These are phyloP conservation scores for Wickerhamiella slavikovae DNA, from an alignment of 805 yeast genomes.

Conservation along the genomic window DNA sequence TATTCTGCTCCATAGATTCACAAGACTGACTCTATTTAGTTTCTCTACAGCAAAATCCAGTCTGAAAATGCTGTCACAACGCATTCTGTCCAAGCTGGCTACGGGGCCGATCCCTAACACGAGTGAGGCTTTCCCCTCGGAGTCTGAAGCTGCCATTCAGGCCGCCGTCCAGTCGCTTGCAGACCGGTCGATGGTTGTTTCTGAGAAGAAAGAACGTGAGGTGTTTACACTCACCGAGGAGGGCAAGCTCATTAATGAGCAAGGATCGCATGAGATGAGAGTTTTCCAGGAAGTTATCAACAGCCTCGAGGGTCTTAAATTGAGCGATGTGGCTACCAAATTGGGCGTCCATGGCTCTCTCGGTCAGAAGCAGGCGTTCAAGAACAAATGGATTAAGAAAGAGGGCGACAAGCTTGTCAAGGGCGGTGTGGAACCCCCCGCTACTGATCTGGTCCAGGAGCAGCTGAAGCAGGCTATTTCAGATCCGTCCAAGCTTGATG, in stretches of 20 bases:
- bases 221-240: constrained; percentile 58
- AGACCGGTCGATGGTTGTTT: constrained; percentile 64
- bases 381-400: constrained; percentile 88
- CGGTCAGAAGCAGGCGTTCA: constrained; percentile 96
- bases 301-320: constrained; percentile 59
- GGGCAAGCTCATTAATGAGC: constrained; percentile 52
- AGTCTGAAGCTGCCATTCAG: constrained; percentile 17
- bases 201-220: constrained; percentile 54
- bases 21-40: too few relatives aligned
- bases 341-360: constrained; percentile 72
- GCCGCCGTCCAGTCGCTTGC: constrained; percentile 74
- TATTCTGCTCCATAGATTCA: too few relatives aligned
- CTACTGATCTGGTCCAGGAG: constrained; percentile 45
- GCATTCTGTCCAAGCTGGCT: constrained; percentile 26
- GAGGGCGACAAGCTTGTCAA: constrained; percentile 62
- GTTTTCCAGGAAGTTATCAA: constrained; percentile 54
- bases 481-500: constrained; percentile 40
- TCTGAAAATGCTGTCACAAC: not conserved
- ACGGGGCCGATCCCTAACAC: constrained; percentile 52
- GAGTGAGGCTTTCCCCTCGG: constrained; percentile 39
- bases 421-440: constrained; percentile 27
- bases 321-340: constrained; percentile 40
- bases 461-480: constrained; percentile 30
- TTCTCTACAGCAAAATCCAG: not conserved
- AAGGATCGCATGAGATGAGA: constrained; percentile 84